Evolutionary conservation across 441 rosid species (phyloP).

Genomic region (Theobroma grandiflorum): DNA sequence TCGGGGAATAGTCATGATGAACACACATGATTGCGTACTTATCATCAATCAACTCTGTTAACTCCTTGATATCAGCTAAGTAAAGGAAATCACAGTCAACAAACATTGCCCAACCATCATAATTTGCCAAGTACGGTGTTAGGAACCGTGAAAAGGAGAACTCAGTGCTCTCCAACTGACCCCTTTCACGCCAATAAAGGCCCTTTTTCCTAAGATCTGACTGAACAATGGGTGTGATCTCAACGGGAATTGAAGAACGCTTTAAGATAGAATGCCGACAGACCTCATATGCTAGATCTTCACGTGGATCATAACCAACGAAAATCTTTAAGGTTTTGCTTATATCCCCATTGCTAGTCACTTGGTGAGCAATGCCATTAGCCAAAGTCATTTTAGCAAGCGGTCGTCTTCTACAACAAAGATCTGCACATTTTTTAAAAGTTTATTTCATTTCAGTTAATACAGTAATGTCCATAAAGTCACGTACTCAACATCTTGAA

Average conservation of each 20-base stretch:
- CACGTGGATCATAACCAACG: constrained; percentile 90
- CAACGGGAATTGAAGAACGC: constrained; percentile 81
- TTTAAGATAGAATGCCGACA: constrained; percentile 75
- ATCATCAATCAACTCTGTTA: constrained; percentile 79
- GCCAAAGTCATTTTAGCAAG: constrained; percentile 46
- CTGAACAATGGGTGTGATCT: constrained; percentile 77
- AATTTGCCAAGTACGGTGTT: constrained; percentile 80
- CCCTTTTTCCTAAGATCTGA: constrained; percentile 76
- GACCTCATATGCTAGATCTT: constrained; percentile 86
- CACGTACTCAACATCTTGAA: too few species aligned
- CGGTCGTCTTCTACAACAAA: background rate
- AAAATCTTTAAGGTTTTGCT: constrained; percentile 73
- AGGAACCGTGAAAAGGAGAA: constrained; percentile 91
- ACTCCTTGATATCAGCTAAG: constrained; percentile 77
- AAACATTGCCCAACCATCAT: constrained; percentile 96
- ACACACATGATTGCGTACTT: constrained; percentile 96
- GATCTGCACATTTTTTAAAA: constrained; percentile 9
- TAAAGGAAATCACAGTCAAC: constrained; percentile 96
- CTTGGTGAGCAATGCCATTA: constrained; percentile 40
- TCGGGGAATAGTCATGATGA: constrained; percentile 90
- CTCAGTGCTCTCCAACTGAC: constrained; percentile 92
- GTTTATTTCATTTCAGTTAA: background rate
- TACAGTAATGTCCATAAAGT: background rate
- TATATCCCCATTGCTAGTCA: constrained; percentile 34
- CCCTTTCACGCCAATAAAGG: constrained; percentile 84